Conservation (phyloP, 129 eudicot species). For the carrot (Daucus carota) region DNA sequence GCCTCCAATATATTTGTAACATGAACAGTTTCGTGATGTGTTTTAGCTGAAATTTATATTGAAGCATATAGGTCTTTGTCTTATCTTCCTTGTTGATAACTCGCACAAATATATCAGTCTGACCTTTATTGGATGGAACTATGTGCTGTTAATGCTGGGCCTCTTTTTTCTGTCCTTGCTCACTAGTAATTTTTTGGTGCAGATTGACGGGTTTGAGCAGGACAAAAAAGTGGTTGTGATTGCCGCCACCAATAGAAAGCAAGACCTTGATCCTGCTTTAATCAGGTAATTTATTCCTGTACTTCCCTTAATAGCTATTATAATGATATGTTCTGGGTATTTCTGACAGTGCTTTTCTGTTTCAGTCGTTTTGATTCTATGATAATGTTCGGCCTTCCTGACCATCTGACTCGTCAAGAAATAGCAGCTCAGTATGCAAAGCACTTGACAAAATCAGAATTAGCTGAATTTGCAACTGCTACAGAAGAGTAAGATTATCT, state of each 20-base stretch:
- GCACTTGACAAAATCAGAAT: constrained; percentile 67
- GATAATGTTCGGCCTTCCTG: constrained; percentile 84
- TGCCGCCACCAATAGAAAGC: constrained; percentile 96
- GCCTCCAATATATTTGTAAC: too few species aligned
- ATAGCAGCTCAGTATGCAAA: constrained; percentile 93
- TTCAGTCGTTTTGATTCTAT: constrained; percentile 90
- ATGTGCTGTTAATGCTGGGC: not conserved
- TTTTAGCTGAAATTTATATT: not conserved
- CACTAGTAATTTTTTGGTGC: constrained; percentile 12
- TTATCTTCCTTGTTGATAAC: not conserved
- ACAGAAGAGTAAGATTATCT: constrained; percentile 56
- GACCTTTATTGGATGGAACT: not conserved
- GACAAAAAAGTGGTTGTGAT: constrained; percentile 91
- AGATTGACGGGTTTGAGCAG: constrained; percentile 99
- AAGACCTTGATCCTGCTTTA: constrained; percentile 98
- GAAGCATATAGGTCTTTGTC: not conserved
- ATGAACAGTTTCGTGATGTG: not conserved
- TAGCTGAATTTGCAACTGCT: constrained; percentile 64
- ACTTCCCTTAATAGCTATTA: not conserved
- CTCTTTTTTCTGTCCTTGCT: constrained; percentile 5
- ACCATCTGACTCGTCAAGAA: constrained; percentile 75
- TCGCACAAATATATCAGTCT: not conserved
- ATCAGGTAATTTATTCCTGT: constrained; percentile 44
- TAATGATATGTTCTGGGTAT: not conserved
- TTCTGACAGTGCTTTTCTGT: constrained; percentile 15